A percentile compares a stretch with the other conserved stretches of the same genome.
phyloP scores from a whole-genome alignment of 2,329 filamentous ascomycete genomes.

The Juglanconis juglandina region DNA sequence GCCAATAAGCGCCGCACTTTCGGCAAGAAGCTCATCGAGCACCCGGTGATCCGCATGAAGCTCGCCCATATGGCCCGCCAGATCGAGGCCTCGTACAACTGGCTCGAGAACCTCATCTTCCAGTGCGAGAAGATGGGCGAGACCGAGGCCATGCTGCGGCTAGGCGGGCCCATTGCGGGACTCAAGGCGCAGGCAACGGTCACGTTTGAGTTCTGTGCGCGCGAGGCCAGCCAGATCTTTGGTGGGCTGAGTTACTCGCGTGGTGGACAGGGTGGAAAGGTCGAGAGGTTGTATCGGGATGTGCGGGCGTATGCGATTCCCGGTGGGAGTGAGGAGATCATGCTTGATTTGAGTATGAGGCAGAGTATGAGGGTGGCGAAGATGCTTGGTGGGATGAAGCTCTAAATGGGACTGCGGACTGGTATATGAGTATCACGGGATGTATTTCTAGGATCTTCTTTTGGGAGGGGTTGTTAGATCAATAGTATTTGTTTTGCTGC shows the following conservation, averaged over 20 bases:
- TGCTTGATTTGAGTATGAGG: constrained; percentile 77
- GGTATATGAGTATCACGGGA: background rate
- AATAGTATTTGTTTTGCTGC: too few relatives aligned
- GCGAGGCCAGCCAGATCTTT: constrained; percentile 96
- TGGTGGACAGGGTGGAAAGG: constrained; percentile 91
- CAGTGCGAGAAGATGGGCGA: constrained; percentile 92
- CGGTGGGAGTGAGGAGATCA: constrained; percentile 86
- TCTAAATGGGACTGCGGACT: constrained; percentile 49
- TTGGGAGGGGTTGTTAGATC: too few relatives aligned
- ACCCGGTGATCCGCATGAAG: constrained; percentile 96
- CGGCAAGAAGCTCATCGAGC: constrained; percentile 92
- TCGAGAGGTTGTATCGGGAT: constrained; percentile 91
- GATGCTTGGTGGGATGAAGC: constrained; percentile 83
- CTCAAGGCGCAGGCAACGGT: constrained; percentile 92
- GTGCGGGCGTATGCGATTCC: constrained; percentile 95
- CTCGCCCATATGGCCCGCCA: constrained; percentile 97
- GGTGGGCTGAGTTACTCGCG: constrained; percentile 88
- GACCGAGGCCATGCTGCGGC: constrained; percentile 90
- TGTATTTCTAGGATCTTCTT: background rate
- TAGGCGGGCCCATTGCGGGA: constrained; percentile 88
- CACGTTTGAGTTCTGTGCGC: constrained; percentile 96
- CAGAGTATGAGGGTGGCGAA: constrained; percentile 87
- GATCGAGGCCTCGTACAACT: constrained; percentile 94
- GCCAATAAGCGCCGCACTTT: constrained; percentile 96
- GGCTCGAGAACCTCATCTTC: constrained; percentile 93